Percentiles rank a stretch among this genome's conserved stretches.
Evolutionary conservation across 2,329 filamentous ascomycete genomes (phyloP).

Genomic region (Fusarium sp.): DNA sequence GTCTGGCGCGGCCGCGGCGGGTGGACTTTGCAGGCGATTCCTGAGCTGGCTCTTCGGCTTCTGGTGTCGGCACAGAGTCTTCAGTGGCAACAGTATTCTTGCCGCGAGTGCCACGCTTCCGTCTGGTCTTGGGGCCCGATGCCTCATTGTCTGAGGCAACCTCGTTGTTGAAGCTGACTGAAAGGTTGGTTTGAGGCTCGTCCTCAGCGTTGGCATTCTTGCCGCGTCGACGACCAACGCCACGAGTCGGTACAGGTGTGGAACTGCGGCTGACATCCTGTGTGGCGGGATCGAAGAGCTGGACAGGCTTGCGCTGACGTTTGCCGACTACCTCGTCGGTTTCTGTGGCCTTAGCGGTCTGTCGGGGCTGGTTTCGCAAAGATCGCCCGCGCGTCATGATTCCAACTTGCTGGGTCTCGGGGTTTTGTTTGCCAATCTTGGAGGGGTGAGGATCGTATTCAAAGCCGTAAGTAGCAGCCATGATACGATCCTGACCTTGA

Average conservation of each 20-base stretch:
- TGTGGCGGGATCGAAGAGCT: conserved; percentile 61
- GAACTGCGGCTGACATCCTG: conserved; percentile 63
- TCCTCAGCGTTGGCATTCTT: conserved; percentile 47
- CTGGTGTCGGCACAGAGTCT: conserved; percentile 36
- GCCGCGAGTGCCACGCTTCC: conserved; percentile 46
- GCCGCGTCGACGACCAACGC: conserved; percentile 47
- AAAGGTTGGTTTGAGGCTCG: conserved; percentile 42
- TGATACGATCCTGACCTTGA: conserved; percentile 66
- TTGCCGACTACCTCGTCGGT: conserved; percentile 63
- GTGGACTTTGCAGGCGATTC: conserved; percentile 38
- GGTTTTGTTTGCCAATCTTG: conserved; percentile 69
- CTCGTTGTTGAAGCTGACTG: conserved; percentile 51
- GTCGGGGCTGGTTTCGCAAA: conserved; percentile 66
- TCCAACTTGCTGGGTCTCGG: conserved; percentile 62
- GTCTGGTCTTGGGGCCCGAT: conserved; percentile 44
- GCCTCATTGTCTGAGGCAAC: conserved; percentile 48
- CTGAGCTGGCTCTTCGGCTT: conserved; percentile 32
- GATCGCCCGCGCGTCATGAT: conserved; percentile 63
- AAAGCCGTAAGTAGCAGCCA: conserved; percentile 70
- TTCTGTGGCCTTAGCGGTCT: conserved; percentile 69
- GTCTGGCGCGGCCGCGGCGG: conserved; percentile 43
- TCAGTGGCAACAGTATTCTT: conserved; percentile 42
- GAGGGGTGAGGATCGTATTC: conserved; percentile 69
- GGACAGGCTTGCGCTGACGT: conserved; percentile 63
- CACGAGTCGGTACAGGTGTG: conserved; percentile 56